Evolutionary conservation across 129 eudicot genomes (phyloP), one percentile per base, ranked within the genome.

Genomic region (Escallonia herrerae): DNA sequence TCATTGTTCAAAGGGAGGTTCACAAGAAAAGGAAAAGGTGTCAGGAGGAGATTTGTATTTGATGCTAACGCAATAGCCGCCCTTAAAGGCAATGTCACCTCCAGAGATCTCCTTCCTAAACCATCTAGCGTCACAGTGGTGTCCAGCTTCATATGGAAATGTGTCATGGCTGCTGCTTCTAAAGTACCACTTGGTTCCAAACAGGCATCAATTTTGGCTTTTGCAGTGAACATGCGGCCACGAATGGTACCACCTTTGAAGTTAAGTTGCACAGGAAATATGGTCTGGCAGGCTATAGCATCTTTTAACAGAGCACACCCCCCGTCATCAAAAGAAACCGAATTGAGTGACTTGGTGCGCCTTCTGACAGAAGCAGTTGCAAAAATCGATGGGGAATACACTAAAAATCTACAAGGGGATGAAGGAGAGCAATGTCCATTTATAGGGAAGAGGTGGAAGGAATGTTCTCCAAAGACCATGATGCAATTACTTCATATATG

Each of bases 41-140:
- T 60, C 5, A 65, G 54, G 9, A n/a, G 43, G 22, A 77, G 82
- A 62, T 66, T 66, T 46, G 69, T 77, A 15, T 77, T 77, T 14
- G 62, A 56, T 55, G 37, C 12, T 6, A 8, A 42, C 7, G 56
- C 67, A 15, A 47, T 77, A 7, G 12, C 59, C 4, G 40, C 42
- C 1, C 66, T 77, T 3, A 46, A 54, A 40, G 15, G 43, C 3
- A 60, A 59, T 46, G 46, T 22, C 33, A 22, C 67, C n/a, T 7
- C 10, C 7, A 66, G 43, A 3, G 41, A 22, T 2, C 42, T 33
- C 3, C 58, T 43, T 14, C 13, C 40, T 3, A 40, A 65, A 2
- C 77, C 77, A 3, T 60, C 77, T 9, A 42, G 69, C 14, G 51
- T 72, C 8, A 76, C 69, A 61, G 58, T 57, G n/a, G 56, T 77